A percentile compares a stretch with the other conserved stretches of the same genome.
Conservation (phyloP, 257 asterid species). For the Gynochthodes officinalis region DNA sequence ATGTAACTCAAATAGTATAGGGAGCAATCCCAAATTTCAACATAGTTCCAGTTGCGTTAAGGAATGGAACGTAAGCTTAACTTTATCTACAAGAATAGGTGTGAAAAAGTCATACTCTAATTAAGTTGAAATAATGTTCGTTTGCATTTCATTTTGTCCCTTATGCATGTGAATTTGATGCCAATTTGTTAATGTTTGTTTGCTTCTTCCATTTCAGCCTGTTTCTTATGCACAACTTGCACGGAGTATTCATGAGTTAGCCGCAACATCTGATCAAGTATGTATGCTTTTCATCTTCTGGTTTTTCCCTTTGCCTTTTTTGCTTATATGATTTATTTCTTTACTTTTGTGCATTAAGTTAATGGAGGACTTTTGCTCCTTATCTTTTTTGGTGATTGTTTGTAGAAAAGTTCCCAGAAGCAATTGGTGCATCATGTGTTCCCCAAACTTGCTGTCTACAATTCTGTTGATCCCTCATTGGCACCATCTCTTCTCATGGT, state of each 20-base stretch:
- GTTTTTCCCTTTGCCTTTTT: neutral
- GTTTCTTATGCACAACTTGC: conserved; percentile 99
- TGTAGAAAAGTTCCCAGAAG: conserved; percentile 95
- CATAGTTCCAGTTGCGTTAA: neutral
- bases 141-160: neutral
- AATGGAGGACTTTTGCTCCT: conserved; percentile 1
- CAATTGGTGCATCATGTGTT: conserved; percentile 93
- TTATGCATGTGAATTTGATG: conserved; percentile 17
- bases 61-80: neutral
- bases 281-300: conserved; percentile 16
- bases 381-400: conserved; percentile 13
- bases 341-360: conserved; percentile 1
- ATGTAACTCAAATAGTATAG: neutral
- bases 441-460: conserved; percentile 98
- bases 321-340: neutral
- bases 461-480: conserved; percentile 97
- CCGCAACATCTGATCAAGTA: conserved; percentile 98
- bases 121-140: neutral
- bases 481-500: conserved; percentile 99
- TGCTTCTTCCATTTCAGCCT: conserved; percentile 49
- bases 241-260: conserved; percentile 96
- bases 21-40: neutral
- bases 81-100: neutral
- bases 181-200: conserved; percentile 3
- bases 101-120: neutral